Percentiles rank a stretch among this genome's conserved stretches.
phyloP scores from a whole-genome alignment of 192 early-diverging fungal genomes.

The Coemansia sp. region DNA sequence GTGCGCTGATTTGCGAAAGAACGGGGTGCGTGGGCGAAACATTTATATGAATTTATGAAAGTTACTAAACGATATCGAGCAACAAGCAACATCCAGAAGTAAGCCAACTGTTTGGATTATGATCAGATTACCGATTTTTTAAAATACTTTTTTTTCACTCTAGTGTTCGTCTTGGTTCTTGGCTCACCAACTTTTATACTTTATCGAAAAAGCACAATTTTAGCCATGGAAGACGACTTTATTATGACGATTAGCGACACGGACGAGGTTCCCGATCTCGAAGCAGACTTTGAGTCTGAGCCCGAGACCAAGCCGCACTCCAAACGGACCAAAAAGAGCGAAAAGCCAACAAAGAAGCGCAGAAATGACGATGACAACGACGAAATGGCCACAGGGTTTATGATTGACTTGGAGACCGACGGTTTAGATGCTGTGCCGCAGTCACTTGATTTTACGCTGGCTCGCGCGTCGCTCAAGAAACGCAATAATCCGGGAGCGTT shows the following conservation, averaged over 20 bases:
- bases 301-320: slow-evolving; percentile 18
- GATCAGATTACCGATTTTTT: neutral
- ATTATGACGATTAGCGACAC: slow-evolving; percentile 73
- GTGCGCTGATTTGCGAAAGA: slow-evolving; percentile 34
- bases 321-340: slow-evolving; percentile 12
- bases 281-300: slow-evolving; percentile 14
- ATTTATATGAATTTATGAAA: slow-evolving; percentile 4
- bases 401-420: slow-evolving; percentile 75
- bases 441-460: slow-evolving; percentile 80
- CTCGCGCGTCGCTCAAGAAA: slow-evolving; percentile 68
- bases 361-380: slow-evolving; percentile 16
- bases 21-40: slow-evolving; percentile 38
- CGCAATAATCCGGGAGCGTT: slow-evolving; percentile 49
- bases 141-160: neutral
- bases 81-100: neutral
- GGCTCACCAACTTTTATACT: neutral
- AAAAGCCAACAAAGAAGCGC: slow-evolving; percentile 18
- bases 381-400: slow-evolving; percentile 72
- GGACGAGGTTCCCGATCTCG: slow-evolving; percentile 59
- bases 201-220: slow-evolving; percentile 1
- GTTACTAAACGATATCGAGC: neutral
- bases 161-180: neutral
- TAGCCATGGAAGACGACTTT: slow-evolving; percentile 57
- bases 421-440: slow-evolving; percentile 58
- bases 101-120: neutral